A percentile compares a stretch with the other conserved stretches of the same genome.
Evolutionary conservation across 1,284 basidiomycete genomes (phyloP).

Genomic region (Sporisorium reilianum): DNA sequence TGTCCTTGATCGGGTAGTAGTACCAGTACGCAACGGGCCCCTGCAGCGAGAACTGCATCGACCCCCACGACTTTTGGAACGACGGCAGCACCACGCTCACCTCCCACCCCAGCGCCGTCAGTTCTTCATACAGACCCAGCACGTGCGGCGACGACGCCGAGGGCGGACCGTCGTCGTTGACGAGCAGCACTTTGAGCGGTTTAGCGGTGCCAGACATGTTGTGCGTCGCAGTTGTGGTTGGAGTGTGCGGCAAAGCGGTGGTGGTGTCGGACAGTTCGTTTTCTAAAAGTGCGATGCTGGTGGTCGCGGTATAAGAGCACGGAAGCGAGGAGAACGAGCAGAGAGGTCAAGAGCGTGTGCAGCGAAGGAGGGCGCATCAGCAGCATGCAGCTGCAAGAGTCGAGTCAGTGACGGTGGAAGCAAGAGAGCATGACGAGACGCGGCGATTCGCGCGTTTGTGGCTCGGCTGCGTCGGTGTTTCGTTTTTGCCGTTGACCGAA

Average conservation of each 20-base stretch:
- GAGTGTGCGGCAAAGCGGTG: neutral
- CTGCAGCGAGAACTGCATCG: conserved; percentile 60
- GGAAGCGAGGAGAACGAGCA: conserved; percentile 30
- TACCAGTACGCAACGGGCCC: conserved; percentile 64
- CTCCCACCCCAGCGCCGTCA: conserved; percentile 57
- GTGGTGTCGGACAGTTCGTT: conserved; percentile 35
- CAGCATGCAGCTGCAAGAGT: too few relatives aligned
- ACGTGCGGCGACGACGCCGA: conserved; percentile 63
- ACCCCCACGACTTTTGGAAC: conserved; percentile 61
- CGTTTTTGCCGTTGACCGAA: neutral
- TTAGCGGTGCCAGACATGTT: conserved; percentile 10
- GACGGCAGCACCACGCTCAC: conserved; percentile 67
- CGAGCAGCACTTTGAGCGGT: conserved; percentile 54
- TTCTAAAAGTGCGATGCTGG: conserved; percentile 5
- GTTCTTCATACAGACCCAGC: conserved; percentile 56
- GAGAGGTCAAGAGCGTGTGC: conserved; percentile 33
- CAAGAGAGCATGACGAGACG: too few relatives aligned
- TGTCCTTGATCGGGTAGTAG: conserved; percentile 64
- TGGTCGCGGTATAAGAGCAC: conserved; percentile 35
- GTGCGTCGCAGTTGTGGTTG: neutral
- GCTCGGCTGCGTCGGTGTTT: conserved; percentile 2
- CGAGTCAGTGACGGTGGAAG: too few relatives aligned
- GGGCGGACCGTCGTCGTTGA: conserved; percentile 68
- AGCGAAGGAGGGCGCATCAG: conserved; percentile 20
- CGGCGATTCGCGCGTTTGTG: neutral